Base-by-base conservation (phyloP, 1,284 basidiomycete genomes). In the Puccinia horiana region DNA sequence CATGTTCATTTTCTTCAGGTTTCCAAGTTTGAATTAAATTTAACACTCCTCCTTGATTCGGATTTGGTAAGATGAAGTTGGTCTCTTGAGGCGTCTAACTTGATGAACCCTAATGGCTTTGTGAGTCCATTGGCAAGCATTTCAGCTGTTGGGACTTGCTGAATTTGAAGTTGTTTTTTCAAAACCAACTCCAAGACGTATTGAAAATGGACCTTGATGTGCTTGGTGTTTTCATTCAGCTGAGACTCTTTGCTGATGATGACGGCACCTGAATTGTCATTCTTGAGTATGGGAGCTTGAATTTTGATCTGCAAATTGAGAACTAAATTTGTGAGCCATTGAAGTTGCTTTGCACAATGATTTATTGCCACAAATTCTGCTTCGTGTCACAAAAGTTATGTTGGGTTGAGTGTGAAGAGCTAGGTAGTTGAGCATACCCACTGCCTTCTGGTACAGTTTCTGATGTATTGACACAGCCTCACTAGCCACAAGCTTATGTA, bases 401-500 rank as follows among this genome's bases (percentile, higher is more conserved):
- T 72, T 44, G 16, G 69, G 69, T 3, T 44, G 69, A 52, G 69
- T 72, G 26, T 72, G 69, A 32, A 72, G 69, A 3, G 69, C 69
- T 2, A 72, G 69, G 26, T 72, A 26, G 52, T 72, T 72, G 9
- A 72, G 23, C 69, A 72, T 72, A 4, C 69, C 69, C 4, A 72
- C 14, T 35, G 69, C 69, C 20, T 72, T 44, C 52, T 72, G 69
- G 42, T 49, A 49, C 3, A 26, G 9, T 32, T 47, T 37, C 18
- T 18, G n/a, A 26, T 47, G 23, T 49, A 72, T 5, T 4, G 69
- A 44, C 2, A 26, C 6, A 49, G 69, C 9, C 2, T 47, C 47
- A 6, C 14, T 26, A 47, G 37, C 44, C 4, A 72, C 23, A 2
- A 52, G n/a, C 23, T 40, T 20, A 32, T 72, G 69, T 3, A 49